These are phyloP conservation scores for Trichosporon coremiiforme DNA, from an alignment of 1,284 basidiomycete genomes.

Conservation along the genomic window DNA sequence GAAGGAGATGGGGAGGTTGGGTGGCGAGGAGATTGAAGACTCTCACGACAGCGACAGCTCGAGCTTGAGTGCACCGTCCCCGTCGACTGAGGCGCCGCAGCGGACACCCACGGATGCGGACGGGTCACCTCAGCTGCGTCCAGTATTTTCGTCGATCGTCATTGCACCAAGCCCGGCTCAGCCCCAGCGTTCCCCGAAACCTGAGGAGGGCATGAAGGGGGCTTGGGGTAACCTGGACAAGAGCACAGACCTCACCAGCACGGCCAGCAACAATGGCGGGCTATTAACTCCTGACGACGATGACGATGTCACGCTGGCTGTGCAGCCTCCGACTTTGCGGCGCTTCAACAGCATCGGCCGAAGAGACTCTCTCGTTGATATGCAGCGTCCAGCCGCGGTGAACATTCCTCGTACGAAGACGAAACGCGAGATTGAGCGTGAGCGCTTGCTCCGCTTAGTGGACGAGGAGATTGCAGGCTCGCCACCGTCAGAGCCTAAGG, in stretches of 20 bases:
- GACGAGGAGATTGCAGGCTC: conserved; percentile 47
- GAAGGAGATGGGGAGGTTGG: conserved; percentile 35
- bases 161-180: conserved; percentile 20
- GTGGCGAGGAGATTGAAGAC: conserved; percentile 28
- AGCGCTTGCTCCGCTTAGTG: conserved; percentile 51
- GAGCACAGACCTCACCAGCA: conserved; percentile 1
- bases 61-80: conserved; percentile 12
- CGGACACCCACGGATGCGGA: background rate
- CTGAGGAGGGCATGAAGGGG: conserved; percentile 16
- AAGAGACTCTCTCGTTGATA: conserved; percentile 38
- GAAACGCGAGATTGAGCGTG: conserved; percentile 53
- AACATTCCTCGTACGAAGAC: conserved; percentile 40
- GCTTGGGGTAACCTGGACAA: conserved; percentile 18
- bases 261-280: background rate
- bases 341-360: conserved; percentile 50
- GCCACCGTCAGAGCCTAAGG: conserved; percentile 16
- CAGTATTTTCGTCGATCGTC: conserved; percentile 20
- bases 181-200: conserved; percentile 12
- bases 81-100: background rate
- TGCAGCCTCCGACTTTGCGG: conserved; percentile 22
- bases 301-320: conserved; percentile 10
- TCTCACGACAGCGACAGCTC: conserved; percentile 28
- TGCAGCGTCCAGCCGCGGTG: background rate
- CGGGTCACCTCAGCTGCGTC: conserved; percentile 10
- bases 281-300: background rate